These are phyloP conservation scores for Austroboletus rostrupii DNA, from an alignment of 1,284 basidiomycete species.

Conservation along the genomic window DNA sequence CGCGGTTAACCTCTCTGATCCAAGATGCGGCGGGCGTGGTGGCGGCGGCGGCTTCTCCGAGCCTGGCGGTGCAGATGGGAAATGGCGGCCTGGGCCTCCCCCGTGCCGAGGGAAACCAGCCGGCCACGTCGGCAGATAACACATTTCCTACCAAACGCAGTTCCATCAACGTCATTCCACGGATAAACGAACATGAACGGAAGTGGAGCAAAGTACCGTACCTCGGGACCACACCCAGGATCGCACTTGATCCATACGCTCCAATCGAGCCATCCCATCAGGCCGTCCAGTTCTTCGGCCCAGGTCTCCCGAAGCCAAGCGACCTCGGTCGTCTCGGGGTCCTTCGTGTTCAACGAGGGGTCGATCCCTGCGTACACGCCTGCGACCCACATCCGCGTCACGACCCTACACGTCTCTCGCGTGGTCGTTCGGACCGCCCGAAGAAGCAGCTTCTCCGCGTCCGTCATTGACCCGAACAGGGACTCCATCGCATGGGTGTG, in stretches of 20 bases:
- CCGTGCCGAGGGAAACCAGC: slow-evolving; percentile 12
- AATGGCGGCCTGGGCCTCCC: background rate
- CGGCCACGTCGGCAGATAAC: slow-evolving; percentile 48
- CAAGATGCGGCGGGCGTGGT: background rate
- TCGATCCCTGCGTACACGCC: slow-evolving; percentile 35
- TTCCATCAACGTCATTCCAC: background rate
- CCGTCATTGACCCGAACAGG: slow-evolving; percentile 24
- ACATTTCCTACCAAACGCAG: slow-evolving; percentile 36
- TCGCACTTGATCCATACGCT: slow-evolving; percentile 36
- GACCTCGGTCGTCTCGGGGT: slow-evolving; percentile 1
- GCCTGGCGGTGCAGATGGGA: background rate
- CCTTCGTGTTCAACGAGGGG: background rate
- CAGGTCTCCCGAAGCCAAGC: slow-evolving; percentile 19
- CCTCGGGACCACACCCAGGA: slow-evolving; percentile 34
- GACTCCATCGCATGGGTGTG: slow-evolving; percentile 32
- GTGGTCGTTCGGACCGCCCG: slow-evolving; percentile 32
- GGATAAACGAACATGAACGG: background rate
- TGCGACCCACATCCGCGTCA: slow-evolving; percentile 42
- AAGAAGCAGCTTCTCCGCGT: slow-evolving; percentile 36
- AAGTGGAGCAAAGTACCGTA: slow-evolving; percentile 11
- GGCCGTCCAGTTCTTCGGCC: slow-evolving; percentile 20
- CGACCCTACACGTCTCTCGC: slow-evolving; percentile 44
- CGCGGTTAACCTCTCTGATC: background rate
- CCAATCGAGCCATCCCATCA: slow-evolving; percentile 45
- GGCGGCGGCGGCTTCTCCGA: background rate